Evolutionary conservation across 129 eudicot species (phyloP).

Genomic region (Sambucus nigra): DNA sequence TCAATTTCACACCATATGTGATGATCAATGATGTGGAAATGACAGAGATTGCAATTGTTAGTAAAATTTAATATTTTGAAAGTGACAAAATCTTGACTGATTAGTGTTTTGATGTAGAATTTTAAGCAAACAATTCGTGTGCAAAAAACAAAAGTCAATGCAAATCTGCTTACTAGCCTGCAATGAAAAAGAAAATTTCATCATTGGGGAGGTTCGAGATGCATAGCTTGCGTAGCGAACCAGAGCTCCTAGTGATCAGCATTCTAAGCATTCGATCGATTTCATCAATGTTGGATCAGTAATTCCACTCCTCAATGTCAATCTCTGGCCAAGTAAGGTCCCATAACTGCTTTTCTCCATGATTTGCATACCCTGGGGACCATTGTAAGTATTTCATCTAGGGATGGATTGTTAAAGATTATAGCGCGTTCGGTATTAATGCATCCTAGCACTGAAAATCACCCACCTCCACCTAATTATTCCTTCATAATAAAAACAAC

Average conservation of each 20-base stretch:
- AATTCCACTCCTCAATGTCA: conserved; percentile 66
- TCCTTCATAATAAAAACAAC: conserved; percentile 1
- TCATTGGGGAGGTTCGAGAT: conserved; percentile 50
- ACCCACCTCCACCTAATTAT: conserved; percentile 31
- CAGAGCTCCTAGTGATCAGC: conserved; percentile 44
- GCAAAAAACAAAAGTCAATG: neutral
- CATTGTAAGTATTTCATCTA: conserved; percentile 45
- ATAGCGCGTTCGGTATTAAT: conserved; percentile 62
- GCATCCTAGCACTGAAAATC: conserved; percentile 33
- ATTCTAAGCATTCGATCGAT: conserved; percentile 55
- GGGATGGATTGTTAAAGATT: conserved; percentile 46
- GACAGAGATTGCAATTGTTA: too few relatives aligned
- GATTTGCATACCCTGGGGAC: conserved; percentile 71
- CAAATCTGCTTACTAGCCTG: conserved; percentile 50
- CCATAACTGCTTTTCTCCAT: conserved; percentile 50
- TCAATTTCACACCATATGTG: too few relatives aligned
- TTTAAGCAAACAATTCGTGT: too few relatives aligned
- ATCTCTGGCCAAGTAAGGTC: conserved; percentile 77
- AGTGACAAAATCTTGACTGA: too few relatives aligned
- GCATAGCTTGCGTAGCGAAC: conserved; percentile 40
- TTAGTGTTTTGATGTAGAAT: too few relatives aligned
- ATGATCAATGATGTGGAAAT: too few relatives aligned
- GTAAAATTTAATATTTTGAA: too few relatives aligned
- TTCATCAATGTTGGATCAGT: conserved; percentile 18
- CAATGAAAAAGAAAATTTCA: conserved; percentile 46